phyloP scores from a whole-genome alignment of 225 moss, liverwort and hornwort species.

The Straminergon stramineum region DNA sequence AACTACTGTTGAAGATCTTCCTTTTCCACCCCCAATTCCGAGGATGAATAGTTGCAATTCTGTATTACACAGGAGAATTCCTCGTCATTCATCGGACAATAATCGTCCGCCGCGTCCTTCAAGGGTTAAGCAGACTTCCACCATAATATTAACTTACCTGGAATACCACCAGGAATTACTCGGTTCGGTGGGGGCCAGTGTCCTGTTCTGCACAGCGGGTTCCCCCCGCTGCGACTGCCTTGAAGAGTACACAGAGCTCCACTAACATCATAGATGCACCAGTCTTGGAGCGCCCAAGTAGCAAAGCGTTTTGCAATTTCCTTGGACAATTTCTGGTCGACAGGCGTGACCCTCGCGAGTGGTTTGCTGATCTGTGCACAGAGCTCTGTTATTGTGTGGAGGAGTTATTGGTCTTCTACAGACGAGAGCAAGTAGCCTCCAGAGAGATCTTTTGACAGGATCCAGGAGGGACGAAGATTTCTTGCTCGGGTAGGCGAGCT shows the following conservation, averaged over 20 bases:
- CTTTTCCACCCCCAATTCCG: no score
- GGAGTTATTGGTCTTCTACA: background rate
- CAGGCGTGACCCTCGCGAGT: background rate
- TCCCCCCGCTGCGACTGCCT: background rate
- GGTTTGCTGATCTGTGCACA: background rate
- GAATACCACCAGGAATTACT: background rate
- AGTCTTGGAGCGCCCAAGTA: background rate
- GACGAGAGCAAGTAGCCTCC: background rate
- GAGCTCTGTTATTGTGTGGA: background rate
- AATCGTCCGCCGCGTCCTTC: no score
- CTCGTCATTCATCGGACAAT: no score
- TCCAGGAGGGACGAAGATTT: no score
- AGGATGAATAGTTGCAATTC: no score
- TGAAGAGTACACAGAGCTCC: background rate
- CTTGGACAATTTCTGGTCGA: background rate
- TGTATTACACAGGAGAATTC: no score
- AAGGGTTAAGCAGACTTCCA: background rate
- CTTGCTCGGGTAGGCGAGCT: background rate
- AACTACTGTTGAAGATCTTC: no score
- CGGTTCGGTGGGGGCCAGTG: background rate
- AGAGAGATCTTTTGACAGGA: background rate
- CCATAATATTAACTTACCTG: background rate
- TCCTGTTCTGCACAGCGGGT: background rate
- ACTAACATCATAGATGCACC: background rate
- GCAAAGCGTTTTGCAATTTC: background rate